Percentiles rank a stretch among this genome's conserved stretches.
Evolutionary conservation across 2,329 filamentous ascomycete species (phyloP).

Genomic region (Monosporascus cannonballus): DNA sequence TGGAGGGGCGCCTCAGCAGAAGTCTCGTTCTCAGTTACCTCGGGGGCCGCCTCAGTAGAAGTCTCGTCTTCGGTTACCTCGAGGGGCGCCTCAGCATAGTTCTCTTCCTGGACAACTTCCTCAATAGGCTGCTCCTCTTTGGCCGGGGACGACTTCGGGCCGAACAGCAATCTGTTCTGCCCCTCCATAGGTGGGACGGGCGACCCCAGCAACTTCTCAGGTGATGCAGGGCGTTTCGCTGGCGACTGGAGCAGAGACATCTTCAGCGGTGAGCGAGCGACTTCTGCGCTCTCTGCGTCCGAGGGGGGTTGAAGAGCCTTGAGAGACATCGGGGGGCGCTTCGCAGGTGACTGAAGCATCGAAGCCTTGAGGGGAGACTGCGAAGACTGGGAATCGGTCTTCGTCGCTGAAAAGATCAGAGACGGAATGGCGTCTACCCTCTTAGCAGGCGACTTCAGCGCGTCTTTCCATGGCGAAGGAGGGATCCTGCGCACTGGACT

Average conservation of each 20-base stretch:
- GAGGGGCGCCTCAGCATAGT: slow-evolving; percentile 2
- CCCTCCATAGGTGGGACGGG: slow-evolving; percentile 6
- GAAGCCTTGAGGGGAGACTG: slow-evolving; percentile 42
- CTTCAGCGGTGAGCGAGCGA: slow-evolving; percentile 29
- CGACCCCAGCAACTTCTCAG: slow-evolving; percentile 18
- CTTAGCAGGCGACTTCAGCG: slow-evolving; percentile 51
- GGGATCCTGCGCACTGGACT: slow-evolving; percentile 53
- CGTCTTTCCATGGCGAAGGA: slow-evolving; percentile 47
- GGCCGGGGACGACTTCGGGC: slow-evolving; percentile 8
- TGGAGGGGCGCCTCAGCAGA: not conserved
- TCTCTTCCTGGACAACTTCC: slow-evolving; percentile 1
- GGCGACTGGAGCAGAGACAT: slow-evolving; percentile 24
- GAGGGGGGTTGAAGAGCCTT: slow-evolving; percentile 15
- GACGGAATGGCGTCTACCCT: slow-evolving; percentile 37
- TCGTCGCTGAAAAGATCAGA: slow-evolving; percentile 20
- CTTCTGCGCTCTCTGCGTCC: slow-evolving; percentile 21
- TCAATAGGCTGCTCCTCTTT: slow-evolving; percentile 9
- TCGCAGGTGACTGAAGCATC: slow-evolving; percentile 47
- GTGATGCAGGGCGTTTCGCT: slow-evolving; percentile 23
- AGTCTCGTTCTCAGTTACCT: not conserved
- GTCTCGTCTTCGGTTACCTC: slow-evolving; percentile 8
- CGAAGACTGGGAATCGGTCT: slow-evolving; percentile 23
- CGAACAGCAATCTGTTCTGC: slow-evolving; percentile 7
- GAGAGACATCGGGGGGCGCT: slow-evolving; percentile 30
- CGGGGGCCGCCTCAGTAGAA: not conserved